A percentile compares a stretch with the other conserved stretches of the same genome.
phyloP scores from a whole-genome alignment of 2,329 filamentous ascomycete genomes.

The Arthrobotrys sphaeroides region DNA sequence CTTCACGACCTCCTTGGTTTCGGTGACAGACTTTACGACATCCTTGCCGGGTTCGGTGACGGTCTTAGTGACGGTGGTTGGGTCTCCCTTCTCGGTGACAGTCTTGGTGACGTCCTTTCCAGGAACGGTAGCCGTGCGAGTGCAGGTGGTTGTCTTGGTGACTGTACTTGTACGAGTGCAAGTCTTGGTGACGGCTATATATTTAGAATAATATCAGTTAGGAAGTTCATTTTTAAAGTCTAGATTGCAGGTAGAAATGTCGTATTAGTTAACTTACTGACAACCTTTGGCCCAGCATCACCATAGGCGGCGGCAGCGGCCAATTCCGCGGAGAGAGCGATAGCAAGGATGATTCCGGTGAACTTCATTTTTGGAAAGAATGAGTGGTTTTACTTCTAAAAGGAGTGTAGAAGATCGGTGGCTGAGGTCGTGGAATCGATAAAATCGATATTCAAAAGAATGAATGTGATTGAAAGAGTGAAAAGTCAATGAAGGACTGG shows the following conservation, averaged over 20 bases:
- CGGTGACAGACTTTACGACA: too few species aligned
- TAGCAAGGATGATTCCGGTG: neutral
- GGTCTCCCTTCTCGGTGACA: neutral
- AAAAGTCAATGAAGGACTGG: neutral
- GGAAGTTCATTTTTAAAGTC: too few species aligned
- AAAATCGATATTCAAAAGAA: neutral
- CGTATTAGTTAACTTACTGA: too few species aligned
- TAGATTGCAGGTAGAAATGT: too few species aligned
- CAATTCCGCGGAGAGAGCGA: neutral
- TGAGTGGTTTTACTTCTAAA: neutral
- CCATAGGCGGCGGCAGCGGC: neutral
- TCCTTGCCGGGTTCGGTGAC: too few species aligned
- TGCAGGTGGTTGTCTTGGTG: neutral
- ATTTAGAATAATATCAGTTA: neutral
- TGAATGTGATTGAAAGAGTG: slow-evolving; percentile 4
- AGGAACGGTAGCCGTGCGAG: neutral
- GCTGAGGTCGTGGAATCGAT: too few species aligned
- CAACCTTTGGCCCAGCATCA: too few species aligned
- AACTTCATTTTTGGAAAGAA: slow-evolving; percentile 12
- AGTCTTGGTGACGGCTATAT: neutral
- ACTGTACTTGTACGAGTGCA: neutral
- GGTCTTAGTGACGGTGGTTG: too few species aligned
- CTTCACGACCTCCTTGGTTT: neutral
- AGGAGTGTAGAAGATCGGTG: neutral
- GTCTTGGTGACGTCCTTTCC: neutral